These are phyloP conservation scores for Ambrosia artemisiifolia DNA, from an alignment of 129 eudicot species.

Conservation along the genomic window DNA sequence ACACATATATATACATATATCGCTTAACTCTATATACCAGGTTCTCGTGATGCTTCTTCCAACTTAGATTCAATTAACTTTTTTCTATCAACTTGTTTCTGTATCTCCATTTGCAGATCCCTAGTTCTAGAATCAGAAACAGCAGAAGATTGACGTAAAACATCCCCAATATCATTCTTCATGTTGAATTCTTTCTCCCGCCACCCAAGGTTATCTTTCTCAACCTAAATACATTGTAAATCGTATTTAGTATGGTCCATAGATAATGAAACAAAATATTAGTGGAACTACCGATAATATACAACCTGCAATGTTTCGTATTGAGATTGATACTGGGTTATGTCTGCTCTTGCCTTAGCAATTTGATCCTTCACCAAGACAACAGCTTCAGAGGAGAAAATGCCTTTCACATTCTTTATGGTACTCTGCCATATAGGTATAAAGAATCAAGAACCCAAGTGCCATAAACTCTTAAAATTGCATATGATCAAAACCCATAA, in stretches of 20 bases:
- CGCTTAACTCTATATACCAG: conserved; percentile 42
- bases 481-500: conserved; percentile 1
- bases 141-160: conserved; percentile 52
- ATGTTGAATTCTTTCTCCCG: conserved; percentile 66
- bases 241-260: conserved; percentile 5
- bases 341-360: conserved; percentile 75
- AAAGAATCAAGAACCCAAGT: conserved; percentile 16
- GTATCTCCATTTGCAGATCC: conserved; percentile 65
- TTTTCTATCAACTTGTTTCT: conserved; percentile 50
- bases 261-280: conserved; percentile 13
- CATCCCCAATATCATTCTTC: conserved; percentile 66
- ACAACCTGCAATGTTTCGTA: conserved; percentile 87
- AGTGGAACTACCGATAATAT: conserved; percentile 36
- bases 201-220: conserved; percentile 86
- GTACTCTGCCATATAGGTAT: conserved; percentile 50
- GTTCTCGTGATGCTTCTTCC: conserved; percentile 81
- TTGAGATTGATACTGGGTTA: conserved; percentile 55
- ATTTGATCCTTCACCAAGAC: conserved; percentile 67
- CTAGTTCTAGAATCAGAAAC: conserved; percentile 55
- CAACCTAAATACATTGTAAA: conserved; percentile 43
- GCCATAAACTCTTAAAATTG: conserved; percentile 6
- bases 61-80: conserved; percentile 55
- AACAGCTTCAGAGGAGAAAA: conserved; percentile 69
- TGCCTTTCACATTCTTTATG: conserved; percentile 55
- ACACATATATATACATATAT: neutral